Evolutionary conservation across 441 rosid species (phyloP).

Genomic region (Populus hybrid): DNA sequence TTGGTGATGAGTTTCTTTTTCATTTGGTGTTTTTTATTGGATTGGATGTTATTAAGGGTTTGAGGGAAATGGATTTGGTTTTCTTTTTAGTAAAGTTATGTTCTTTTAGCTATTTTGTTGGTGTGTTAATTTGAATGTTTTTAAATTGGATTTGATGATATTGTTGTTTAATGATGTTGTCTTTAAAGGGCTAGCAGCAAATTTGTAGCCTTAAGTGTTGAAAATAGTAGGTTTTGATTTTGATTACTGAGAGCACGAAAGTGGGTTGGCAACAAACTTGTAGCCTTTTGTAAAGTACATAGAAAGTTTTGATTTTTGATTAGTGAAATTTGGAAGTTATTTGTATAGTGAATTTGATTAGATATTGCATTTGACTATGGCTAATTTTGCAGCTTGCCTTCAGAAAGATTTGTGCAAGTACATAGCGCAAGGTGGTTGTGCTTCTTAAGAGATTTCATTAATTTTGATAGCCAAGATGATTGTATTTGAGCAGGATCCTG

Average conservation of each 20-base stretch:
- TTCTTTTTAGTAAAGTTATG: not conserved
- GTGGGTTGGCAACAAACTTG: not conserved
- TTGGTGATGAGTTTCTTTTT: not conserved
- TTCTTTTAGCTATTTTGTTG: not conserved
- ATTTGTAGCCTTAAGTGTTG: not conserved
- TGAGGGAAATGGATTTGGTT: not conserved
- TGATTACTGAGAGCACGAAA: not conserved
- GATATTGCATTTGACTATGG: not conserved
- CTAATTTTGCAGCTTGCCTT: slow-evolving; percentile 17
- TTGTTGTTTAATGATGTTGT: not conserved
- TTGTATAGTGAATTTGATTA: not conserved
- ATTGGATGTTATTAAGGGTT: not conserved
- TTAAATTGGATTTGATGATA: not conserved
- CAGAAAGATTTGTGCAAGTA: slow-evolving; percentile 18
- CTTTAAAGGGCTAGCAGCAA: not conserved
- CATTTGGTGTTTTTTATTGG: not conserved
- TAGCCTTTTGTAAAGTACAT: not conserved
- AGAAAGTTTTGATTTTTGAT: not conserved
- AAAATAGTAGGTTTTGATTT: not conserved
- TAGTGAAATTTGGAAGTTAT: not conserved
- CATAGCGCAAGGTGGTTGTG: slow-evolving; percentile 2
- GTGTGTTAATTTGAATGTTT: not conserved
- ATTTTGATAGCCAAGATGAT: slow-evolving; percentile 31
- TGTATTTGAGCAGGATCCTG: slow-evolving; percentile 54
- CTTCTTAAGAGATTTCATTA: not conserved